These are phyloP conservation scores for Pleurotus salmoneostramineus DNA, from an alignment of 768 basidiomycete species.

Conservation along the genomic window DNA sequence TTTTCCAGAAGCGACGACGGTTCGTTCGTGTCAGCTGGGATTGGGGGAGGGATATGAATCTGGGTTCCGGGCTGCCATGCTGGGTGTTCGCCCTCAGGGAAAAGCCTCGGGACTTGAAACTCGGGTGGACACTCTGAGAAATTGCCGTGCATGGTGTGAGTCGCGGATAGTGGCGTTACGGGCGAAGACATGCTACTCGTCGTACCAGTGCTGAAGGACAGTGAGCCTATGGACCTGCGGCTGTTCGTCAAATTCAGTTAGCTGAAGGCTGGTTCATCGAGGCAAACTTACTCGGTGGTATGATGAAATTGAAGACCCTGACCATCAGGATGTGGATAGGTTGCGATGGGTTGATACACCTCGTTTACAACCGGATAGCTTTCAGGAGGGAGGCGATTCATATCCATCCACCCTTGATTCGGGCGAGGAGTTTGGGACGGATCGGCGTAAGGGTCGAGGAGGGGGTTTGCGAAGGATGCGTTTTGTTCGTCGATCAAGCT, in stretches of 20 bases:
- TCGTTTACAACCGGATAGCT: neutral
- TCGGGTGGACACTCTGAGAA: neutral
- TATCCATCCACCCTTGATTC: neutral
- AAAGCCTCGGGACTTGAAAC: neutral
- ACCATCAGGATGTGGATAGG: neutral
- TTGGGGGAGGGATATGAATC: too few species aligned
- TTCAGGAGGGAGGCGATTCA: neutral
- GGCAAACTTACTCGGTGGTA: neutral
- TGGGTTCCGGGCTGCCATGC: neutral
- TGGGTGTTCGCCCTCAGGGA: neutral
- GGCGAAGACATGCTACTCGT: conserved; percentile 4
- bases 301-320: neutral
- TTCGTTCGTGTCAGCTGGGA: too few species aligned
- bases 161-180: neutral
- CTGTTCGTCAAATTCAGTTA: neutral
- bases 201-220: neutral
- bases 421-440: neutral
- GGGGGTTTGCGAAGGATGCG: neutral
- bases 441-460: neutral
- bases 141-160: neutral
- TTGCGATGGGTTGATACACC: neutral
- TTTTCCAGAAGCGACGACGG: too few species aligned
- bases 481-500: neutral
- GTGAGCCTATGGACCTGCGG: conserved; percentile 1
- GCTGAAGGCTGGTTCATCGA: neutral